Evolutionary conservation across 495 filamentous ascomycete species (phyloP).

Genomic region (Penicillium daleae): DNA sequence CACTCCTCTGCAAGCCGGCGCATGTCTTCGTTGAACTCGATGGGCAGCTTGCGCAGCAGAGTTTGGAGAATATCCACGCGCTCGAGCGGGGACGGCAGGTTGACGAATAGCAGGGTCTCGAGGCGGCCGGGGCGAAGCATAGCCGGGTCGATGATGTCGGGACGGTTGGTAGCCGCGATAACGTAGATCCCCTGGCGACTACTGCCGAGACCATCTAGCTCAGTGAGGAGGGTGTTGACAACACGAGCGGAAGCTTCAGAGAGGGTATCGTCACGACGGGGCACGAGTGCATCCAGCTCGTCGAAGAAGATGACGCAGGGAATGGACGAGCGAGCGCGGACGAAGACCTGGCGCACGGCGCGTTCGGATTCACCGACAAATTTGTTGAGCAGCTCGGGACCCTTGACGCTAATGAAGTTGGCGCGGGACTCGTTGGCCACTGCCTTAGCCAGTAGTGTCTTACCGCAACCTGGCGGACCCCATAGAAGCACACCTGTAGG

Average conservation of each 20-base stretch:
- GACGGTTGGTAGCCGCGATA: slow-evolving; percentile 91
- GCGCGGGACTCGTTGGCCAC: slow-evolving; percentile 94
- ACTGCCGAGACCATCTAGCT: slow-evolving; percentile 81
- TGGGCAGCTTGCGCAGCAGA: slow-evolving; percentile 67
- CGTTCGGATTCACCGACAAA: slow-evolving; percentile 95
- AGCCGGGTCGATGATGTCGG: slow-evolving; percentile 94
- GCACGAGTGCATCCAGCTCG: slow-evolving; percentile 91
- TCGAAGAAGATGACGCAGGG: slow-evolving; percentile 99
- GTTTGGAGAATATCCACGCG: slow-evolving; percentile 85
- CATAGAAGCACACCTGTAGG: slow-evolving; percentile 93
- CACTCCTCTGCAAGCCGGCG: slow-evolving; percentile 70
- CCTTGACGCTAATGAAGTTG: slow-evolving; percentile 98
- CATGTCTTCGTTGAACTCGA: slow-evolving; percentile 49
- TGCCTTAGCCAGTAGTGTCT: slow-evolving; percentile 94
- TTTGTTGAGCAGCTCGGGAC: slow-evolving; percentile 91
- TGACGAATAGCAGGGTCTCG: slow-evolving; percentile 88
- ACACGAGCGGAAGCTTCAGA: slow-evolving; percentile 85
- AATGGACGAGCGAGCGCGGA: slow-evolving; percentile 79
- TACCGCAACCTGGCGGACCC: slow-evolving; percentile 96
- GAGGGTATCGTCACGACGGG: slow-evolving; percentile 77
- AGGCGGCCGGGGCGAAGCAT: slow-evolving; percentile 92
- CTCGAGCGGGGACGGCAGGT: slow-evolving; percentile 77
- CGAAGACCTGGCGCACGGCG: slow-evolving; percentile 90
- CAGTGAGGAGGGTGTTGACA: slow-evolving; percentile 95
- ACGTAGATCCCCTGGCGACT: slow-evolving; percentile 89